These are phyloP conservation scores for Babesia ovata DNA, from an alignment of 169 alveolate genomes.

Conservation along the genomic window DNA sequence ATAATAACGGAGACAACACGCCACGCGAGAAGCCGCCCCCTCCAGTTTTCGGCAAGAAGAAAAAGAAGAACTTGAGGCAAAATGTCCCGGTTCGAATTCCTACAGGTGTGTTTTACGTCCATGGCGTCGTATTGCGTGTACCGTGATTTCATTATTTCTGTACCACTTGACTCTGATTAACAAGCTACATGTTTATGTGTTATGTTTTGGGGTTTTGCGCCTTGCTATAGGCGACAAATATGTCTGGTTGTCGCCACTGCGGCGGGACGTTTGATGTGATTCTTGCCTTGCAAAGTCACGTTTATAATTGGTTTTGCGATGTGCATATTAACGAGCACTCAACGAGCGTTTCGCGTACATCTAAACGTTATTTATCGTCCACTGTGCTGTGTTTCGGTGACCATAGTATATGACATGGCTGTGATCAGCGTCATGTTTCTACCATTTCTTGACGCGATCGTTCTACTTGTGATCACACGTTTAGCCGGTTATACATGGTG, in stretches of 20 bases:
- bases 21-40: constrained; percentile 49
- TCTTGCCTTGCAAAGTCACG: too few species aligned
- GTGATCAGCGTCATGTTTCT: too few species aligned
- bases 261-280: too few species aligned
- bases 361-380: too few species aligned
- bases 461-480: background rate
- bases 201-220: background rate
- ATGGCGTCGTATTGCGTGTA: background rate
- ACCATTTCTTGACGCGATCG: too few species aligned
- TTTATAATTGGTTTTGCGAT: too few species aligned
- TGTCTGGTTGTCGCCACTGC: too few species aligned
- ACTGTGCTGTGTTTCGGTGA: too few species aligned
- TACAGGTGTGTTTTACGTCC: constrained; percentile 45
- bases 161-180: background rate
- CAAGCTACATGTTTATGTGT: background rate
- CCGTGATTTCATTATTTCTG: background rate
- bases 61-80: constrained; percentile 56
- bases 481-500: background rate
- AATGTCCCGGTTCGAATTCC: constrained; percentile 65
- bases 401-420: too few species aligned
- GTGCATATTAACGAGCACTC: too few species aligned
- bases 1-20: constrained; percentile 21
- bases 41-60: constrained; percentile 56
- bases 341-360: too few species aligned
- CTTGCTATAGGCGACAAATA: too few species aligned